Base-by-base conservation (phyloP, 768 basidiomycete species). In the Naganishia kalamii region DNA sequence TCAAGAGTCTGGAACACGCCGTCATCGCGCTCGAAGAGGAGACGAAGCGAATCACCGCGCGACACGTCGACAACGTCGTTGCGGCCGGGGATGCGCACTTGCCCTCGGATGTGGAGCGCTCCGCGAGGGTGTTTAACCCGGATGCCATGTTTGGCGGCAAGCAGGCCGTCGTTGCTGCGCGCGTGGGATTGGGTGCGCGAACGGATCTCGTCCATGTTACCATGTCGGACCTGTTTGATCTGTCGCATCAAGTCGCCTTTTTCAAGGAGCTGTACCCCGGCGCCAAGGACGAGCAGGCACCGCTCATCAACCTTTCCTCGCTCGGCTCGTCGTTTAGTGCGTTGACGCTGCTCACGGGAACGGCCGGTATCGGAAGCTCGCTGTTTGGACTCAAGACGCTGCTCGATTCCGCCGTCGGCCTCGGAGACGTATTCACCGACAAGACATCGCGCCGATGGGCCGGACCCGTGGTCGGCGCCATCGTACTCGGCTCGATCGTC, bases 111-210 rank as follows among this genome's bases (percentile, higher is more conserved):
- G 90, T 91, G 25, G 90, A 92, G 75, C 82, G 90, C 43, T 85
- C 85, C 52, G 83, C 85, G 63, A 83, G 90, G 29, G 85, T 94
- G 13, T 99, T 99, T 82, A 86, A 90, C 81, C 90, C 94, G n/a
- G 88, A 94, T 75, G 94, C 91, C 15, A 98, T 99, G 96, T 99
- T 98, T 80, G 85, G 84, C 62, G 78, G 83, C 47, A 50, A 46
- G 47, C 27, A 40, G 41, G 33, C 12, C 43, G 13, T 7, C 15
- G 23, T 30, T 11, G 37, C 60, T 30, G 43, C 46, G 90, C 63
- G 90, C 27, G 85, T 97, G 6, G 89, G 90, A 10, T 69, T 94
- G 21, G 86, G 88, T 3, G 83, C 86, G 67, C 87, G 89, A 62
- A 75, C 83, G 0, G 90, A 92, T 51, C 81, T 93, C 80, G 81